Conservation (phyloP, 495 filamentous ascomycete genomes). For the Aspergillus avenaceus region DNA sequence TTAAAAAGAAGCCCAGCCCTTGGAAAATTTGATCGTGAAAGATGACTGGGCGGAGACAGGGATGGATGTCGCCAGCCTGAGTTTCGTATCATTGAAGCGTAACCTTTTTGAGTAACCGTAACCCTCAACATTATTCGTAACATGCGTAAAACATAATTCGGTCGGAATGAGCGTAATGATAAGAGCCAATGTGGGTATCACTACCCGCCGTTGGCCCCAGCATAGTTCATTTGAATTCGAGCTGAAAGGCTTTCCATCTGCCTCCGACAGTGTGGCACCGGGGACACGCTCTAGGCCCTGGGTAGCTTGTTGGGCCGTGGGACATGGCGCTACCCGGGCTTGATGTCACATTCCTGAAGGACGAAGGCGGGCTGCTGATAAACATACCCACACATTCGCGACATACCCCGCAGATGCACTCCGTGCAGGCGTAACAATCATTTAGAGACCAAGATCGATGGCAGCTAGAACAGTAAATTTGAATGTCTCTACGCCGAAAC, state of each 20-base stretch:
- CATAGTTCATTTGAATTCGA: constrained; percentile 45
- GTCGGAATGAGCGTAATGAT: background rate
- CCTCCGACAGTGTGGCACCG: constrained; percentile 45
- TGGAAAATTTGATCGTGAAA: background rate
- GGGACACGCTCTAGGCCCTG: constrained; percentile 44
- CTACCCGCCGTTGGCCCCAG: background rate
- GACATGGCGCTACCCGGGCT: constrained; percentile 34
- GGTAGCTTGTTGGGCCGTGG: constrained; percentile 38
- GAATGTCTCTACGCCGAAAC: constrained; percentile 53
- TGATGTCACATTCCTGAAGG: constrained; percentile 40
- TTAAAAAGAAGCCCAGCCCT: background rate
- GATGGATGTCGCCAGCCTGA: constrained; percentile 1
- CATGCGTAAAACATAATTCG: constrained; percentile 29
- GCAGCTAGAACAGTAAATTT: constrained; percentile 86
- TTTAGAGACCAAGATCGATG: constrained; percentile 66
- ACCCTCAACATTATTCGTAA: constrained; percentile 37
- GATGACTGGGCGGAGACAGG: background rate
- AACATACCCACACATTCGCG: constrained; percentile 78
- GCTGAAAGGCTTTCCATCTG: constrained; percentile 53
- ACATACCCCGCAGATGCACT: constrained; percentile 90
- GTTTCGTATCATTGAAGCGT: constrained; percentile 15
- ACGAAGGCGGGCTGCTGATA: constrained; percentile 47
- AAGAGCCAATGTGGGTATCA: background rate
- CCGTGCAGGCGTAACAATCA: constrained; percentile 86
- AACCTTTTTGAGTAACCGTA: constrained; percentile 13